Evolutionary conservation across 108 stramenopile species (phyloP), one percentile per base, ranked within the genome.

Genomic region (Fistulifera pelliculosa): DNA sequence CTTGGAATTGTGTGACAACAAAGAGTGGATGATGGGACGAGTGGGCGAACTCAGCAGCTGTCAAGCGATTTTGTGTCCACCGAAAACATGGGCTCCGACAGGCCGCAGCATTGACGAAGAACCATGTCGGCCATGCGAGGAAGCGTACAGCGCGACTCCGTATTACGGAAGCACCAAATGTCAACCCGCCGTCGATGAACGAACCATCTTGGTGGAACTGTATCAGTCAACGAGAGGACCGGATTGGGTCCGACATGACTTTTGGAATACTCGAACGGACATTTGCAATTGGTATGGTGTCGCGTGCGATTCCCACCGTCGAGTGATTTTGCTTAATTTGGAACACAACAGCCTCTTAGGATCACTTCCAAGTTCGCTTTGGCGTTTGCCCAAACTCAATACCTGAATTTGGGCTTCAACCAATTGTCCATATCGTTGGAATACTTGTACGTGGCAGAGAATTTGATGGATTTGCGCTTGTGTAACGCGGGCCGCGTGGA

Each of bases 21-120:
- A 15, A 5, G 43, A 49, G 18, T 79, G 78, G 78, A 79, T 74
- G 47, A 48, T 71, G 35, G 69, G 83, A 45, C 19, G 21, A 19
- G 80, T 86, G 26, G 68, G 65, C 15, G 56, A 64, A 14, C 40
- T 77, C 28, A 75, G 78, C 39, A 35, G 8, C 31, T 89, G 87
- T 48, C 44, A 81, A 41, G 81, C 78, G 11, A 79, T 90, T 47
- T 61, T 83, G 35, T 90, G 88, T 54, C 88, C 83, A 10, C 68
- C 68, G 19, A 71, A 76, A 47, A 81, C 75, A 10, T 80, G 61
- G 61, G 65, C 74, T 19, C 65, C 74, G 1, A 41, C 59, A 22
- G 79, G 79, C n/a, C 49, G 57, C 5, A 51, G 71, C 14, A 58
- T 63, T 27, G 24, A 53, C 4, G 52, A 26, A 17, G 50, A 47